Conservation (phyloP, 192 early-diverging fungal genomes). For the Coemansia pectinata region DNA sequence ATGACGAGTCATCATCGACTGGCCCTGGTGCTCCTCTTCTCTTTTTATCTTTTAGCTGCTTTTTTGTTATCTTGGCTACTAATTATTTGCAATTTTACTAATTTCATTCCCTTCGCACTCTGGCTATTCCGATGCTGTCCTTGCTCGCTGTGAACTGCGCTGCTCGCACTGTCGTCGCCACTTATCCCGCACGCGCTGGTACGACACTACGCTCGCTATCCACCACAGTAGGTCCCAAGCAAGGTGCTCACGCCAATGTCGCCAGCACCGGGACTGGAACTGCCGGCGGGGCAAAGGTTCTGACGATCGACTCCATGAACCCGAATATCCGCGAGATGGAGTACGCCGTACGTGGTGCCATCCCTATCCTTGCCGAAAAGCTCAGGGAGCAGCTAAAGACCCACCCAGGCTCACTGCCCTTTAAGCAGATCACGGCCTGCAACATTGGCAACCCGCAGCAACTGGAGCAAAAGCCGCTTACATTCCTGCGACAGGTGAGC, state of each 20-base stretch:
- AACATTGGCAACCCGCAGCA: slow-evolving; percentile 97
- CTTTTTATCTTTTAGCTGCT: neutral
- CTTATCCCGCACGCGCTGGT: neutral
- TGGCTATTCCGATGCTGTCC: slow-evolving; percentile 7
- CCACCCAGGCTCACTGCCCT: slow-evolving; percentile 60
- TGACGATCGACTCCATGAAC: slow-evolving; percentile 73
- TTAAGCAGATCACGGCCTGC: slow-evolving; percentile 70
- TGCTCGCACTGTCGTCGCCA: neutral
- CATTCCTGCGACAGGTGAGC: slow-evolving; percentile 94
- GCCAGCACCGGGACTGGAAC: neutral
- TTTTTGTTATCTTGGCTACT: neutral
- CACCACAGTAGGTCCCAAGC: slow-evolving; percentile 29
- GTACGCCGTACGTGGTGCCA: slow-evolving; percentile 95
- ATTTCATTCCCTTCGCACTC: neutral
- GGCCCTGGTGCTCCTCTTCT: too few species aligned
- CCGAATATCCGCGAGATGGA: slow-evolving; percentile 72
- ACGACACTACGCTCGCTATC: slow-evolving; percentile 17
- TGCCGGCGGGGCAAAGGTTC: slow-evolving; percentile 57
- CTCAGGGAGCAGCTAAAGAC: slow-evolving; percentile 60
- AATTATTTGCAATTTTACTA: neutral
- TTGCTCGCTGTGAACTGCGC: slow-evolving; percentile 4
- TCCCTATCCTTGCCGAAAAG: slow-evolving; percentile 91
- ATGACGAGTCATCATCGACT: neutral
- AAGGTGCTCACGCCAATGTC: slow-evolving; percentile 4
- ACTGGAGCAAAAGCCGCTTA: slow-evolving; percentile 86